Evolutionary conservation across 306 rosid genomes (phyloP).

Genomic region (Senna tora): DNA sequence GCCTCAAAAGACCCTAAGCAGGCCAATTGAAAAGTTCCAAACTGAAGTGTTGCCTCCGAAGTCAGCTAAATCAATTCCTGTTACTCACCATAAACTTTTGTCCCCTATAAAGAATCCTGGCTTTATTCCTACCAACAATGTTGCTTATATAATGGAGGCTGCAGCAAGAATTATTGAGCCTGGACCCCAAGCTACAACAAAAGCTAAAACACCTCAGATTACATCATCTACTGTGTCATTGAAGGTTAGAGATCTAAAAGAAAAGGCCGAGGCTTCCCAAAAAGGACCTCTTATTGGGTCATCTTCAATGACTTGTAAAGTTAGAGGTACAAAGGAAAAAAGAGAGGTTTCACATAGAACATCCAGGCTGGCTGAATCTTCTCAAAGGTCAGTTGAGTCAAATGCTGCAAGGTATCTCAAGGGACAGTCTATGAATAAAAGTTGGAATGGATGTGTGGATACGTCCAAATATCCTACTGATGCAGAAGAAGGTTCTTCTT

Average conservation of each 20-base stretch:
- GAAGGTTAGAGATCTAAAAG: slow-evolving; percentile 68
- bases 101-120: slow-evolving; percentile 81
- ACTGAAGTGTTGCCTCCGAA: slow-evolving; percentile 80
- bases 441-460: slow-evolving; percentile 69
- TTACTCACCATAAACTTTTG: slow-evolving; percentile 81
- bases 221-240: slow-evolving; percentile 60
- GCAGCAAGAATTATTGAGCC: slow-evolving; percentile 77
- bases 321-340: slow-evolving; percentile 55
- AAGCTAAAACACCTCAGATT: slow-evolving; percentile 52
- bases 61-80: slow-evolving; percentile 79
- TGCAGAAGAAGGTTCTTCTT: slow-evolving; percentile 50
- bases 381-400: slow-evolving; percentile 62
- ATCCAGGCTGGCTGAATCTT: slow-evolving; percentile 49
- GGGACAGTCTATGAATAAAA: slow-evolving; percentile 70
- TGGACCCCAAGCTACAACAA: slow-evolving; percentile 53
- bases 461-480: slow-evolving; percentile 44
- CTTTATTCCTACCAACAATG: slow-evolving; percentile 64
- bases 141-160: slow-evolving; percentile 80
- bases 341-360: slow-evolving; percentile 50
- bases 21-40: slow-evolving; percentile 76
- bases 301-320: slow-evolving; percentile 54
- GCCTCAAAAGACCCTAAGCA: slow-evolving; percentile 49
- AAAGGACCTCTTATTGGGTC: slow-evolving; percentile 51
- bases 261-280: slow-evolving; percentile 57
- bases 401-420: slow-evolving; percentile 61